These are phyloP conservation scores for Ophiosphaerella narmari DNA, from an alignment of 2,329 filamentous ascomycete species.

Conservation along the genomic window DNA sequence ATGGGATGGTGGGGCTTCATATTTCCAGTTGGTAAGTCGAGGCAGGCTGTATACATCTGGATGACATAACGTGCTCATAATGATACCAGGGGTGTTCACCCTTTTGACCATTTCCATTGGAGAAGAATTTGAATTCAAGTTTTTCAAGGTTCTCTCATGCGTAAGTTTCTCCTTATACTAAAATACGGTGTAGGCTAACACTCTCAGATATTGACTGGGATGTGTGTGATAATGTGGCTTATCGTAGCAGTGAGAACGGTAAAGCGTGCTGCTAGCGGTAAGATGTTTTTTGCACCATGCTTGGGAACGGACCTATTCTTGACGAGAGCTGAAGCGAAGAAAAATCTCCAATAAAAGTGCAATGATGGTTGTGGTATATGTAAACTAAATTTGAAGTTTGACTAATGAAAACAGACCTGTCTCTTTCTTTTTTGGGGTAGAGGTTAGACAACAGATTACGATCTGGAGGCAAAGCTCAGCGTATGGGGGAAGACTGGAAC, in stretches of 20 bases:
- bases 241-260: constrained; percentile 54
- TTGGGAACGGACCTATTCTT: constrained; percentile 27
- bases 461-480: no score
- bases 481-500: no score
- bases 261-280: constrained; percentile 49
- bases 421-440: no score
- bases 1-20: constrained; percentile 65
- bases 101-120: constrained; percentile 49
- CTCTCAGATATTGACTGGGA: constrained; percentile 50
- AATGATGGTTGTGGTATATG: no score
- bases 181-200: not conserved
- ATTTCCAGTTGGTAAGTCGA: constrained; percentile 53
- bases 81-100: constrained; percentile 49
- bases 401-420: no score
- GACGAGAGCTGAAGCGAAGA: not conserved
- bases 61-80: constrained; percentile 17
- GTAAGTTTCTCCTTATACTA: not conserved
- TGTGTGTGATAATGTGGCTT: constrained; percentile 57
- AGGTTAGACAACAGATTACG: no score
- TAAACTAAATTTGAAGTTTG: no score
- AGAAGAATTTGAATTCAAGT: constrained; percentile 54
- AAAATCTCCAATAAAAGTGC: not conserved
- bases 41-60: no score
- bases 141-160: constrained; percentile 54
- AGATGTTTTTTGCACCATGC: constrained; percentile 58